These are phyloP conservation scores for Macadamia tetraphylla DNA, from an alignment of 164 flowering plant genomes.

Conservation along the genomic window DNA sequence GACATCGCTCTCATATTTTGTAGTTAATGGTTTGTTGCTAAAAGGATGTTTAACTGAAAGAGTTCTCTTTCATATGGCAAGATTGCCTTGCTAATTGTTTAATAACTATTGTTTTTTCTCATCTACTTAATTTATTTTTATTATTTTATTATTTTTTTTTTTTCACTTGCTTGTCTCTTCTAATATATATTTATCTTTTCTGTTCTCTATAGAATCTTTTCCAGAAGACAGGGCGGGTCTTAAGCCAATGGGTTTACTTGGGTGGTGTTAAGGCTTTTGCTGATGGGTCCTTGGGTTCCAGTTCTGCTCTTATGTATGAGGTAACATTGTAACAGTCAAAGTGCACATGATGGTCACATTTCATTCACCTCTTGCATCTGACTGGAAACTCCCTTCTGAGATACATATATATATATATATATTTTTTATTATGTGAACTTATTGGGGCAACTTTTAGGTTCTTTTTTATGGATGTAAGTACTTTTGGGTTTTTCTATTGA, in stretches of 20 bases:
- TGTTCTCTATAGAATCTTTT: slow-evolving; percentile 42
- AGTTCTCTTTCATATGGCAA: not conserved
- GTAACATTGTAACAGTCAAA: slow-evolving; percentile 42
- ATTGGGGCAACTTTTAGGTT: no score
- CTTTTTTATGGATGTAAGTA: no score
- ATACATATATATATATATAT: not conserved
- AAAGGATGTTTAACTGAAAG: no score
- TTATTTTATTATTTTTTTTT: no score
- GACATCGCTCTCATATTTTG: not conserved
- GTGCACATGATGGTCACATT: not conserved
- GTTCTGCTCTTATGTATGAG: slow-evolving; percentile 85
- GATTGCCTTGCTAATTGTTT: not conserved
- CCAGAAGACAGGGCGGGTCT: slow-evolving; percentile 35
- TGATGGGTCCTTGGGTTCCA: slow-evolving; percentile 97
- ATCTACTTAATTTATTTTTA: not conserved
- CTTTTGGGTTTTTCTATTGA: no score
- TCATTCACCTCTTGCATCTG: no score
- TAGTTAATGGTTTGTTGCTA: not conserved
- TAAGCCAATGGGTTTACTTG: slow-evolving; percentile 73
- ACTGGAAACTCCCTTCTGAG: not conserved
- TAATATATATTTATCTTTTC: slow-evolving; percentile 3
- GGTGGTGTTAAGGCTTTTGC: slow-evolving; percentile 94
- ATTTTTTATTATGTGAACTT: no score
- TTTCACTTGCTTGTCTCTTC: not conserved
- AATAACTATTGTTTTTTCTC: not conserved